Base-by-base conservation (phyloP, 306 rosid genomes). In the Leucaena leucocephala region DNA sequence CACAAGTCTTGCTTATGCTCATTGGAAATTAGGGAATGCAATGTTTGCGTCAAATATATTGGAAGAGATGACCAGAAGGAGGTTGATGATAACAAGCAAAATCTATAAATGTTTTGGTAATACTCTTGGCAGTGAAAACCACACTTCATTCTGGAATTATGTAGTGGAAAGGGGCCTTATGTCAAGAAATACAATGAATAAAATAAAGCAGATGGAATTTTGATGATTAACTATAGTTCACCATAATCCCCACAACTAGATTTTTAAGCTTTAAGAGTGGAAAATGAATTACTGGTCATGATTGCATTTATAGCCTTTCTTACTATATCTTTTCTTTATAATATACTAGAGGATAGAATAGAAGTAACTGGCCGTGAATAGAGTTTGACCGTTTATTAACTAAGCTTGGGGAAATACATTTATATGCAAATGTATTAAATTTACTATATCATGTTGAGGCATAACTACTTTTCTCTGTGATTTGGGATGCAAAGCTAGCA, bases 81-180 rank as follows among this genome's bases (percentile, higher is more conserved):
- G 88, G 85, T 82, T 94, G 88, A 80, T 86, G 90, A 83, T 94
- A 74, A 92, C 87, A 52, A 81, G 69, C 76, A 91, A 91, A 81
- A 71, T 94, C 63, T 94, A 91, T 80, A 81, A 80, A 78, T 85
- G 91, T 76, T 86, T 94, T 72, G 73, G 68, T 74, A 83, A 83
- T 35, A 72, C 92, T 81, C 83, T 81, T 87, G 78, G 77, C 52
- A 22, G 45, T 68, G 88, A 87, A 61, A 83, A 76, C 44, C 76
- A 71, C 61, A 76, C 85, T 68, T 81, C 89, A 69, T 92, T 94
- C 75, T 91, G 98, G 98, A 87, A 88, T 76, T 88, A 88, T 77
- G 73, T 85, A 42, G 82, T 83, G 39, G 87, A 88, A 64, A 88
- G 92, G 82, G 94, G 97, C 78, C 76, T 89, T 63, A 84, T 91